A percentile compares a stretch with the other conserved stretches of the same genome.
Conservation (phyloP, 331 rosid species). For the Erythrophleum ivorense region DNA sequence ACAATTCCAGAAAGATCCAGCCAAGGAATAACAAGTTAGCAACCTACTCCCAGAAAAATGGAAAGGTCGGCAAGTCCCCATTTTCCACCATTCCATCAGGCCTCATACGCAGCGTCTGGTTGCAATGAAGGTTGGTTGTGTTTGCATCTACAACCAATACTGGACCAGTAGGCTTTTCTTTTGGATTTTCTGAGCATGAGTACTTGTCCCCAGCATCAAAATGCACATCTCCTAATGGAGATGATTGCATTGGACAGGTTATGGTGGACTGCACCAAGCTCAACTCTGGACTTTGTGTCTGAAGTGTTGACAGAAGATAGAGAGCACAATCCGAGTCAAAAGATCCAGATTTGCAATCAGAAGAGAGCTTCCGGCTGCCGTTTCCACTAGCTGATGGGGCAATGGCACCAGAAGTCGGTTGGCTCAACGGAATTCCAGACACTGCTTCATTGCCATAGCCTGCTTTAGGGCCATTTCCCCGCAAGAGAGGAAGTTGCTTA, state of each 20-base stretch:
- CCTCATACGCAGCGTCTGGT: slow-evolving; percentile 54
- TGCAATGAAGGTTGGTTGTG: slow-evolving; percentile 47
- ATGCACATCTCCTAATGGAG: slow-evolving; percentile 45
- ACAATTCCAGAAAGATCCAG: slow-evolving; percentile 7
- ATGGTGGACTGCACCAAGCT: slow-evolving; percentile 56
- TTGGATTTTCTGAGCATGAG: slow-evolving; percentile 42
- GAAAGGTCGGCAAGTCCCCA: slow-evolving; percentile 56
- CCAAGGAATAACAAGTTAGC: neutral
- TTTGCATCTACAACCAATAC: slow-evolving; percentile 43
- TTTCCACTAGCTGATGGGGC: slow-evolving; percentile 40
- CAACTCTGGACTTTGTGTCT: slow-evolving; percentile 55
- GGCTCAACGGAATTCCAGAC: slow-evolving; percentile 33
- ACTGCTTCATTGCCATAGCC: slow-evolving; percentile 36
- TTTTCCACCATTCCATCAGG: slow-evolving; percentile 57
- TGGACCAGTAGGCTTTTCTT: slow-evolving; percentile 41
- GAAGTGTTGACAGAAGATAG: slow-evolving; percentile 97
- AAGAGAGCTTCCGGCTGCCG: slow-evolving; percentile 33
- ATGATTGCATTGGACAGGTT: slow-evolving; percentile 54
- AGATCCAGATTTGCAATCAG: slow-evolving; percentile 39
- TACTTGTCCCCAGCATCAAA: slow-evolving; percentile 39
- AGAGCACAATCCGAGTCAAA: slow-evolving; percentile 85
- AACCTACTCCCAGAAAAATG: slow-evolving; percentile 69
- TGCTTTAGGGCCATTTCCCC: slow-evolving; percentile 17
- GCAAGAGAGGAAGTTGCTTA: slow-evolving; percentile 40
- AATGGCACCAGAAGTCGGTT: slow-evolving; percentile 34